Evolutionary conservation across 805 yeast genomes (phyloP).

Genomic region (Naumovozyma dairenensis): DNA sequence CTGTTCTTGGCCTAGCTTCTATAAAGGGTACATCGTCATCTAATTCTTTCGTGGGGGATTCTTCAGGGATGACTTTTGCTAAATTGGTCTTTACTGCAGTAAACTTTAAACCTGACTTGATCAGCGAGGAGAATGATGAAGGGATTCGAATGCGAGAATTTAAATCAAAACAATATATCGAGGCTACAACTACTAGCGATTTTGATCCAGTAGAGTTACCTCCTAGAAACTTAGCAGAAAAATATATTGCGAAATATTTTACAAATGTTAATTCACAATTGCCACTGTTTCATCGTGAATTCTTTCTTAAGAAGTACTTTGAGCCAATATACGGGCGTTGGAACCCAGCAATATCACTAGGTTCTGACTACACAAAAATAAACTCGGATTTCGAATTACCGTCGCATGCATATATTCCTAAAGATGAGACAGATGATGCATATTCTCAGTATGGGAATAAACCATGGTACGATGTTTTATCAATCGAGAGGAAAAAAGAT

Average conservation of each 20-base stretch:
- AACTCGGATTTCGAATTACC: constrained; percentile 28
- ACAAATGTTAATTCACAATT: constrained; percentile 74
- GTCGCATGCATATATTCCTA: constrained; percentile 6
- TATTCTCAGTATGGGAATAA: not conserved
- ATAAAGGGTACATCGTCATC: constrained; percentile 19
- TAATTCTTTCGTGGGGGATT: constrained; percentile 37
- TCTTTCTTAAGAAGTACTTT: constrained; percentile 55
- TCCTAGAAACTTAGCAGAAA: constrained; percentile 59
- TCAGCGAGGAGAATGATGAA: constrained; percentile 19
- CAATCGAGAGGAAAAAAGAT: constrained; percentile 24
- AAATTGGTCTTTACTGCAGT: constrained; percentile 70
- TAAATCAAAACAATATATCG: constrained; percentile 14
- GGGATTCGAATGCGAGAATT: constrained; percentile 17
- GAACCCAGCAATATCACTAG: constrained; percentile 43
- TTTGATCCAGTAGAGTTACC: constrained; percentile 38
- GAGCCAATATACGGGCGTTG: constrained; percentile 73
- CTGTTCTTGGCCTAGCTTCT: constrained; percentile 15
- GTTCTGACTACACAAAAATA: constrained; percentile 45
- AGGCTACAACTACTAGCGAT: constrained; percentile 11
- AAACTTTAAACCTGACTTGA: constrained; percentile 37
- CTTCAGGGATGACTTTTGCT: constrained; percentile 64
- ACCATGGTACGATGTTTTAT: constrained; percentile 35
- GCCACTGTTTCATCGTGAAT: constrained; percentile 77
- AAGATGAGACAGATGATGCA: constrained; percentile 7
- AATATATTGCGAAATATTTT: constrained; percentile 54